These are phyloP conservation scores for Microbotryum saponariae DNA, from an alignment of 1,284 basidiomycete species.

Conservation along the genomic window DNA sequence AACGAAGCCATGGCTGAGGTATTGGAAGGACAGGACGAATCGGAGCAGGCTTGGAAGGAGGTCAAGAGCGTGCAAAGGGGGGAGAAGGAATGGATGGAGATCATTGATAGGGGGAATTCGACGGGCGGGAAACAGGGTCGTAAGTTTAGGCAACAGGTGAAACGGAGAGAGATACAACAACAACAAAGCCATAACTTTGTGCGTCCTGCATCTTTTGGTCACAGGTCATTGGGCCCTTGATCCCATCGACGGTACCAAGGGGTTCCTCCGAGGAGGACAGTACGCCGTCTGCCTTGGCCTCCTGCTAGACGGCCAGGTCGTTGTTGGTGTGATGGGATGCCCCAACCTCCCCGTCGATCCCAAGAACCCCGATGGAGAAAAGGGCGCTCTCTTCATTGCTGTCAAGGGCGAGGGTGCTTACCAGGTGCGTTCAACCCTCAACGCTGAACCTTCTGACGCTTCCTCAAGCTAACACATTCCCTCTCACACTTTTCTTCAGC, in stretches of 20 bases:
- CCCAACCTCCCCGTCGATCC: constrained; percentile 67
- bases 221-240: constrained; percentile 62
- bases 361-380: constrained; percentile 55
- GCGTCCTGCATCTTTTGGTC: not conserved
- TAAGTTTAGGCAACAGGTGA: constrained; percentile 45
- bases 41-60: constrained; percentile 43
- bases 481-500: constrained; percentile 15
- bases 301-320: constrained; percentile 72
- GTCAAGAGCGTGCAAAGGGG: constrained; percentile 49
- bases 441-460: constrained; percentile 21
- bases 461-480: not conserved
- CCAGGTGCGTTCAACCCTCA: constrained; percentile 49
- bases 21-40: constrained; percentile 39
- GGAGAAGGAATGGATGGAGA: constrained; percentile 54
- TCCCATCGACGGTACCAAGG: constrained; percentile 87
- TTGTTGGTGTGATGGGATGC: constrained; percentile 88
- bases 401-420: constrained; percentile 71
- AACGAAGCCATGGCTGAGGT: constrained; percentile 60
- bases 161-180: no score
- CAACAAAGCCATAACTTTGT: not conserved
- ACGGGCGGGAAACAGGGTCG: constrained; percentile 69
- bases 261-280: constrained; percentile 92
- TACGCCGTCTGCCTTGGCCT: constrained; percentile 94
- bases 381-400: constrained; percentile 75
- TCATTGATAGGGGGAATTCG: constrained; percentile 78